Conservation (phyloP, 129 eudicot genomes). For the Logfia minima region DNA sequence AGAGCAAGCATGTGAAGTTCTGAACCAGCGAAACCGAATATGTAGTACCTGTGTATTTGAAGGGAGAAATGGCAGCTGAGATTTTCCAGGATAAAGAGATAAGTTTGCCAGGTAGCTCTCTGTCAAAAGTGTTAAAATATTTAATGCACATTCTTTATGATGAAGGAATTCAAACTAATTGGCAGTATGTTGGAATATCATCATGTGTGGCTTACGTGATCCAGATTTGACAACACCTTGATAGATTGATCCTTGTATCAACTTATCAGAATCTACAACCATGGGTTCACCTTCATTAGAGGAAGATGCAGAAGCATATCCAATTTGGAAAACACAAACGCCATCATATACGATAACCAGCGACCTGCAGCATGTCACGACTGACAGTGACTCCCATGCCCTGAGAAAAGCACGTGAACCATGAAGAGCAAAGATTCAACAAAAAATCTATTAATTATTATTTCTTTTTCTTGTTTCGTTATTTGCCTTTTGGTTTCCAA, state of each 20-base stretch:
- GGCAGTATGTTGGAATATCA: not conserved
- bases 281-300: conserved; percentile 50
- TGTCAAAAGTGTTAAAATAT: conserved; percentile 32
- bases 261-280: conserved; percentile 56
- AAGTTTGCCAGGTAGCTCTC: conserved; percentile 94
- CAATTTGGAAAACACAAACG: conserved; percentile 68
- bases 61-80: conserved; percentile 93
- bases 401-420: conserved; percentile 42
- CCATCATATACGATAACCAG: conserved; percentile 75
- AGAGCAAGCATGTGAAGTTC: conserved; percentile 6
- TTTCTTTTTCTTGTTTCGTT: too few species aligned
- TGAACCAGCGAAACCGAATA: conserved; percentile 4
- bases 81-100: conserved; percentile 90
- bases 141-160: conserved; percentile 5
- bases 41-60: conserved; percentile 73
- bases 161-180: not conserved
- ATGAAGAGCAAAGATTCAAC: too few species aligned
- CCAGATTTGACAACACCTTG: conserved; percentile 66
- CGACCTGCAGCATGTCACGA: conserved; percentile 81
- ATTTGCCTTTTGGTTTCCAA: too few species aligned
- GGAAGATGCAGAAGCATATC: conserved; percentile 65
- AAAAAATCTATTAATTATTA: too few species aligned
- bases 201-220: conserved; percentile 62
- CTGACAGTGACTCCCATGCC: conserved; percentile 86
- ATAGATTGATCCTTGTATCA: conserved; percentile 75